Percentiles rank a stretch among this genome's conserved stretches.
phyloP scores from a whole-genome alignment of 2,329 filamentous ascomycete genomes.

The Penicillium aurantiogriseum region DNA sequence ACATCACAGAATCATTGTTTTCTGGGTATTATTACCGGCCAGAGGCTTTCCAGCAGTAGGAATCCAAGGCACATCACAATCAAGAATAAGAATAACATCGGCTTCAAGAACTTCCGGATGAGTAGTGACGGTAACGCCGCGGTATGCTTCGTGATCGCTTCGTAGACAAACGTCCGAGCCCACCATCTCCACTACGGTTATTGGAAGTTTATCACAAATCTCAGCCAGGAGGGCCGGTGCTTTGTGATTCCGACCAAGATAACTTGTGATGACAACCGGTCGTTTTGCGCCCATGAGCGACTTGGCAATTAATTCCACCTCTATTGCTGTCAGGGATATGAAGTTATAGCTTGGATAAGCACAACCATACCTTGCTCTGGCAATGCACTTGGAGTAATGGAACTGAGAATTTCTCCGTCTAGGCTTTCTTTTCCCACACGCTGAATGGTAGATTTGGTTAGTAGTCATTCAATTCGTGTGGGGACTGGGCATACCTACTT shows the following conservation, averaged over 20 bases:
- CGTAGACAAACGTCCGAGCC: constrained; percentile 49
- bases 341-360: not conserved
- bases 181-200: constrained; percentile 50
- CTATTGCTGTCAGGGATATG: constrained; percentile 4
- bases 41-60: constrained; percentile 63
- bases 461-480: too few relatives aligned
- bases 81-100: constrained; percentile 77
- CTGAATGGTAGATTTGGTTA: not conserved
- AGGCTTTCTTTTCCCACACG: constrained; percentile 16
- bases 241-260: constrained; percentile 46
- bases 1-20: not conserved
- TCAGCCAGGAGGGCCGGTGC: constrained; percentile 43
- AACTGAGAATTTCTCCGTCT: constrained; percentile 12
- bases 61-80: constrained; percentile 92
- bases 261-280: constrained; percentile 51
- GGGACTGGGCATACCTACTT: constrained; percentile 56
- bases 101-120: constrained; percentile 70
- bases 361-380: constrained; percentile 10
- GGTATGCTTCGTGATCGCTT: constrained; percentile 51
- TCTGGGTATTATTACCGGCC: not conserved
- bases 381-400: constrained; percentile 13
- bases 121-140: constrained; percentile 69
- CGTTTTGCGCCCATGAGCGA: constrained; percentile 45
- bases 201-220: constrained; percentile 47
- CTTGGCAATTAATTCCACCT: constrained; percentile 39